Conservation (phyloP, 441 rosid genomes). For the Erodium texanum region DNA sequence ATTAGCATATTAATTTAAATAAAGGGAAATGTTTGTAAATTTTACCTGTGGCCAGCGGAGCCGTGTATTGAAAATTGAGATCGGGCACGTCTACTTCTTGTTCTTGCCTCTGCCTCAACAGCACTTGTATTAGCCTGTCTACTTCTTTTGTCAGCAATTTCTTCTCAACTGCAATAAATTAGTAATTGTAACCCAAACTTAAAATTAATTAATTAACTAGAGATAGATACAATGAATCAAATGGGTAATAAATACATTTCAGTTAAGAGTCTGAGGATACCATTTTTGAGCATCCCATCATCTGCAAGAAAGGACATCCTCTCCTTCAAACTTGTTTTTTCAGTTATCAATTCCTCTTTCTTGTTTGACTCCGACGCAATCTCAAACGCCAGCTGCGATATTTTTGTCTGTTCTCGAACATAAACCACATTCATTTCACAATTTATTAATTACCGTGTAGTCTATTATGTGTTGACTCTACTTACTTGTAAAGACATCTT, state of each 20-base stretch:
- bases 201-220: neutral
- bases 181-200: too few species aligned
- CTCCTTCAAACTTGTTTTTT: neutral
- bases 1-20: too few species aligned
- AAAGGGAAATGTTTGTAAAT: neutral
- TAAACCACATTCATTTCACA: too few species aligned
- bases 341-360: neutral
- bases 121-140: neutral
- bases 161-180: neutral
- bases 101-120: conserved; percentile 2
- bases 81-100: neutral
- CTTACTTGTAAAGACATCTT: neutral
- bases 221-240: neutral
- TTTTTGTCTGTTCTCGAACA: neutral
- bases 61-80: neutral
- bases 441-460: too few species aligned
- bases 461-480: too few species aligned
- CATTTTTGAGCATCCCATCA: neutral
- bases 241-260: neutral
- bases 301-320: neutral
- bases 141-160: neutral
- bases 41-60: neutral
- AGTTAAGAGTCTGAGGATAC: neutral
- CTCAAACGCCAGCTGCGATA: neutral
- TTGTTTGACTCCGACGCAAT: neutral